Conservation (phyloP, 805 yeast genomes). For the Zygoascus flipseniorum region DNA sequence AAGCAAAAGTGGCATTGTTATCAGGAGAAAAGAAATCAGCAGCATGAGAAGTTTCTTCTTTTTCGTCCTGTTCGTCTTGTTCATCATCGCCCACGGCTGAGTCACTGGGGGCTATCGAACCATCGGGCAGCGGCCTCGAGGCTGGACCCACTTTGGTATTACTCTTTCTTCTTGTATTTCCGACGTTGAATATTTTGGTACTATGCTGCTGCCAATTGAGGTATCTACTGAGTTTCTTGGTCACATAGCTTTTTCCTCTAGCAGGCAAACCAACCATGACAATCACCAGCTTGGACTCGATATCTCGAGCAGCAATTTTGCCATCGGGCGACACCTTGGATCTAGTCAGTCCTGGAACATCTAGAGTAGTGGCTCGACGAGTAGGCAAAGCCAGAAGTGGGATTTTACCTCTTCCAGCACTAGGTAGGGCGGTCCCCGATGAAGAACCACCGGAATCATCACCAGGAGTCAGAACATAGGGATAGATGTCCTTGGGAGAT, state of each 20-base stretch:
- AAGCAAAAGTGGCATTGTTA: conserved; percentile 50
- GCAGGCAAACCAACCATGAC: conserved; percentile 97
- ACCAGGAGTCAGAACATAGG: background rate
- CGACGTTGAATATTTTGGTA: conserved; percentile 87
- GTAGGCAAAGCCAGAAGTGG: conserved; percentile 17
- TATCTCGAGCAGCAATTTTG: conserved; percentile 41
- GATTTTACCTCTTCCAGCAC: conserved; percentile 4
- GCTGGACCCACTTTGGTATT: conserved; percentile 58
- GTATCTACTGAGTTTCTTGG: conserved; percentile 83
- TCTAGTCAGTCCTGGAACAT: conserved; percentile 86
- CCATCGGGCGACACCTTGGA: conserved; percentile 69
- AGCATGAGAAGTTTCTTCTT: conserved; percentile 37
- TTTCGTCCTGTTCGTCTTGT: background rate
- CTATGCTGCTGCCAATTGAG: conserved; percentile 92
- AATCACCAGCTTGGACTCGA: conserved; percentile 77
- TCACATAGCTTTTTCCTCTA: conserved; percentile 86
- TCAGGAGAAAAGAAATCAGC: conserved; percentile 85
- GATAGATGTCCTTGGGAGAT: conserved; percentile 12
- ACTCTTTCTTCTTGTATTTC: conserved; percentile 82
- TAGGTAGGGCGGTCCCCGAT: background rate
- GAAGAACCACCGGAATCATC: conserved; percentile 7
- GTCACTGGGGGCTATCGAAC: conserved; percentile 16
- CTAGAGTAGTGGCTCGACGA: conserved; percentile 71
- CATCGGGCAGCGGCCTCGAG: conserved; percentile 49
- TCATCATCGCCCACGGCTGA: conserved; percentile 8